Conservation (phyloP, 345 rosid genomes). For the Salix viminalis region DNA sequence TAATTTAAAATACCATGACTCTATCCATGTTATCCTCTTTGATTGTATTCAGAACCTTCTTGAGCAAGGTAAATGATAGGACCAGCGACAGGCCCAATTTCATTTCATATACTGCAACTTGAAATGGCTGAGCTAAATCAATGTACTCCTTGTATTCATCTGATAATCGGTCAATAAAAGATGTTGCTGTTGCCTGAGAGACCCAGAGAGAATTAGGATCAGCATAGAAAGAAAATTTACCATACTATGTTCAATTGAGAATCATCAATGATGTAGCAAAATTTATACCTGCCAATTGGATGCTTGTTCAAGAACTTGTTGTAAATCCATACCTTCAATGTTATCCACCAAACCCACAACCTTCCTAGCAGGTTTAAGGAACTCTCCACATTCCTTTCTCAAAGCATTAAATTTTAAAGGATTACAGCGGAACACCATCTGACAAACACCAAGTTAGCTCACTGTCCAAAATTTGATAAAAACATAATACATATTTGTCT, state of each 20-base stretch:
- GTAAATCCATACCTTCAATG: constrained; percentile 39
- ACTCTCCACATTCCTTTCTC: constrained; percentile 62
- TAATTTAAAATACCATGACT: constrained; percentile 46
- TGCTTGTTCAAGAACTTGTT: constrained; percentile 48
- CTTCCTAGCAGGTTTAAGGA: constrained; percentile 39
- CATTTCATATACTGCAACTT: constrained; percentile 89
- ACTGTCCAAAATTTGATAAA: no score
- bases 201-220: constrained; percentile 20
- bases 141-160: constrained; percentile 56
- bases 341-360: constrained; percentile 40
- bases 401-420: constrained; percentile 56
- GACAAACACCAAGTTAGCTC: neutral
- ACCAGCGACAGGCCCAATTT: constrained; percentile 73
- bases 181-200: constrained; percentile 66
- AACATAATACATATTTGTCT: neutral
- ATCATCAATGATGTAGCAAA: neutral
- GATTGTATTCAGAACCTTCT: constrained; percentile 33
- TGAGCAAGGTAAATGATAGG: constrained; percentile 44
- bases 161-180: constrained; percentile 57
- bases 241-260: neutral
- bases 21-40: constrained; percentile 45
- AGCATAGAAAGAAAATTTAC: constrained; percentile 2
- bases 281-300: constrained; percentile 80
- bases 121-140: constrained; percentile 82
- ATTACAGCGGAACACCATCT: constrained; percentile 79